Conservation (phyloP, 2,329 filamentous ascomycete genomes). For the Septoria linicola region DNA sequence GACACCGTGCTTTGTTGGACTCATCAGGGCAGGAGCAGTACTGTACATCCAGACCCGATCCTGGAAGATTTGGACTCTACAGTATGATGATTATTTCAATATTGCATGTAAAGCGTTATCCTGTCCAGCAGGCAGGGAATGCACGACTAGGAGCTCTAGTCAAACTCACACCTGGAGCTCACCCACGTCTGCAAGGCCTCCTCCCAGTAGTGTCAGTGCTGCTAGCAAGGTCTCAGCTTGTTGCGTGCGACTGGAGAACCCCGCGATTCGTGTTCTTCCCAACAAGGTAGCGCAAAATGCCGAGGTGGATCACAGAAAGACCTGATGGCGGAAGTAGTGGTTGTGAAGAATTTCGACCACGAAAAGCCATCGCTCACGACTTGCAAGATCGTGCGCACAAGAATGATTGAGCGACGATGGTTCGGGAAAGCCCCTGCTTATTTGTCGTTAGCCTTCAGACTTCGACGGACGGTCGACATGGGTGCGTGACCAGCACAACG, state of each 20-base stretch:
- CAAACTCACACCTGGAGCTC: constrained; percentile 3
- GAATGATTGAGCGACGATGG: background rate
- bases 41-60: too few species aligned
- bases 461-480: background rate
- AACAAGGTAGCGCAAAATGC: constrained; percentile 1
- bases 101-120: too few species aligned
- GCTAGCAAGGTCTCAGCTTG: constrained; percentile 1
- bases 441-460: constrained; percentile 2
- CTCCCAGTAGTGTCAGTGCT: background rate
- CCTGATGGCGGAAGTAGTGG: background rate
- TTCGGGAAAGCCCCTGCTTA: background rate
- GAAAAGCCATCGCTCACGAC: too few species aligned
- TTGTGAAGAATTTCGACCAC: too few species aligned
- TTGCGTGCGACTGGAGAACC: constrained; percentile 4
- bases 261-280: background rate
- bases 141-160: background rate
- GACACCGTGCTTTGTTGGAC: too few species aligned
- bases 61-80: too few species aligned
- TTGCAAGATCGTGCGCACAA: too few species aligned
- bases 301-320: background rate
- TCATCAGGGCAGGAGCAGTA: too few species aligned
- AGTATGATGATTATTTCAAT: background rate
- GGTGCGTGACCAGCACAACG: constrained; percentile 13
- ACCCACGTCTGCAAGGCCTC: constrained; percentile 3
- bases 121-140: background rate